These are phyloP conservation scores for Malassezia dermatis DNA, from an alignment of 1,284 basidiomycete genomes.

Conservation along the genomic window DNA sequence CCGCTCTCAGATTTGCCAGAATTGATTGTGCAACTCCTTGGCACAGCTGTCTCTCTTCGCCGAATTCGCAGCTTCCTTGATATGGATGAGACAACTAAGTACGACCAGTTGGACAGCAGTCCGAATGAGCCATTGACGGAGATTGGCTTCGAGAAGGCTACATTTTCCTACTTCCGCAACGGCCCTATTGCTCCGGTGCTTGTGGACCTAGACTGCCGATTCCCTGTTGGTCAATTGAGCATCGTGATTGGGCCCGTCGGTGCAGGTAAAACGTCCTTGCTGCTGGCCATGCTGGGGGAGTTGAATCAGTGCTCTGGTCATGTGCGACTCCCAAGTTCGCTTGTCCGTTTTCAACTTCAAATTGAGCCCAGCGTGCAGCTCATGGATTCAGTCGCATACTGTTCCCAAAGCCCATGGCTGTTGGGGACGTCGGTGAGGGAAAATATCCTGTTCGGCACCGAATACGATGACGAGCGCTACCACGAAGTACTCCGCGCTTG, in stretches of 20 bases:
- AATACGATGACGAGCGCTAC: slow-evolving; percentile 21
- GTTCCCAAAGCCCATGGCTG: slow-evolving; percentile 21
- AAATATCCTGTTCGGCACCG: slow-evolving; percentile 22
- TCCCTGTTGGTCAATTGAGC: slow-evolving; percentile 55
- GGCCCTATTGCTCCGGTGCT: background rate
- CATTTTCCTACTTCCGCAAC: slow-evolving; percentile 34
- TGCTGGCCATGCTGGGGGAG: slow-evolving; percentile 23
- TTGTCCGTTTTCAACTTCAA: background rate
- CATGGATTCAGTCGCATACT: slow-evolving; percentile 50
- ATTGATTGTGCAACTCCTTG: slow-evolving; percentile 49
- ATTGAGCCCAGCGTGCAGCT: slow-evolving; percentile 54
- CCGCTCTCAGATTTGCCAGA: slow-evolving; percentile 26
- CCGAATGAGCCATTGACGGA: slow-evolving; percentile 24
- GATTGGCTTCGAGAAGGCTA: slow-evolving; percentile 52
- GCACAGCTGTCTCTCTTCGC: slow-evolving; percentile 26
- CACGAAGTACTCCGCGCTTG: slow-evolving; percentile 17
- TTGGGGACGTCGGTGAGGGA: slow-evolving; percentile 21
- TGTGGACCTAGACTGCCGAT: slow-evolving; percentile 53
- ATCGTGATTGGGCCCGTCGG: slow-evolving; percentile 22
- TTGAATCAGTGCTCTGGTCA: slow-evolving; percentile 4
- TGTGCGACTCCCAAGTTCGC: slow-evolving; percentile 5
- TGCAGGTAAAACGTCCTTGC: slow-evolving; percentile 22
- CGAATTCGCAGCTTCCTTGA: slow-evolving; percentile 50
- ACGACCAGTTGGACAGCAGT: slow-evolving; percentile 47
- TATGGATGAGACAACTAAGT: slow-evolving; percentile 54